phyloP scores from a whole-genome alignment of 768 basidiomycete species.

The Megacollybia marginata region DNA sequence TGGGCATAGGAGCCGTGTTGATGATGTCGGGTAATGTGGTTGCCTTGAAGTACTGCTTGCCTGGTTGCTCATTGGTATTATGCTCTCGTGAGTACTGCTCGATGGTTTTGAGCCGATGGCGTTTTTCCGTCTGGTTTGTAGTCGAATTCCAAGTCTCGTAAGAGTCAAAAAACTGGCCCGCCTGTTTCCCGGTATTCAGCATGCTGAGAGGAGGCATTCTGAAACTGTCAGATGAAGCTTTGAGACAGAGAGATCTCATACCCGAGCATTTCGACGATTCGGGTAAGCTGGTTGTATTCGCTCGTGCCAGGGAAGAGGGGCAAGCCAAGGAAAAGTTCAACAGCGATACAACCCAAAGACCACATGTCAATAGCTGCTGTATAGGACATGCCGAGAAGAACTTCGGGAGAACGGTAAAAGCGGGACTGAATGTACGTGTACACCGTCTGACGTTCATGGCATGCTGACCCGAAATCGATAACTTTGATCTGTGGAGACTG shows the following conservation, averaged over 20 bases:
- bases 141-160: constrained; percentile 57
- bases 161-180: constrained; percentile 86
- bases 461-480: constrained; percentile 98
- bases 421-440: constrained; percentile 99
- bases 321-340: constrained; percentile 93
- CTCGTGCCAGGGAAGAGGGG: constrained; percentile 98
- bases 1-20: constrained; percentile 89
- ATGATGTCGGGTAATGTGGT: constrained; percentile 92
- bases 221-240: neutral
- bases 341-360: constrained; percentile 97
- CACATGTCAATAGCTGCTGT: constrained; percentile 98
- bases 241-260: constrained; percentile 30
- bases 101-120: constrained; percentile 80
- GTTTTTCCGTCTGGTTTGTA: constrained; percentile 68
- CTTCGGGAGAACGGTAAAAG: constrained; percentile 98
- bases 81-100: constrained; percentile 97
- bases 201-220: constrained; percentile 89
- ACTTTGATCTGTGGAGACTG: constrained; percentile 98
- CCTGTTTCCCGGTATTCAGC: constrained; percentile 95
- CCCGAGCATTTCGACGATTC: constrained; percentile 99
- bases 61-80: constrained; percentile 92
- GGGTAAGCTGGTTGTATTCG: constrained; percentile 96
- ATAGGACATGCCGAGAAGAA: constrained; percentile 90
- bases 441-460: constrained; percentile 98
- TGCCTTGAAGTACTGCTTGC: constrained; percentile 98